A percentile compares a stretch with the other conserved stretches of the same genome.
Conservation (phyloP, 345 rosid genomes). For the Physaria fendleri region DNA sequence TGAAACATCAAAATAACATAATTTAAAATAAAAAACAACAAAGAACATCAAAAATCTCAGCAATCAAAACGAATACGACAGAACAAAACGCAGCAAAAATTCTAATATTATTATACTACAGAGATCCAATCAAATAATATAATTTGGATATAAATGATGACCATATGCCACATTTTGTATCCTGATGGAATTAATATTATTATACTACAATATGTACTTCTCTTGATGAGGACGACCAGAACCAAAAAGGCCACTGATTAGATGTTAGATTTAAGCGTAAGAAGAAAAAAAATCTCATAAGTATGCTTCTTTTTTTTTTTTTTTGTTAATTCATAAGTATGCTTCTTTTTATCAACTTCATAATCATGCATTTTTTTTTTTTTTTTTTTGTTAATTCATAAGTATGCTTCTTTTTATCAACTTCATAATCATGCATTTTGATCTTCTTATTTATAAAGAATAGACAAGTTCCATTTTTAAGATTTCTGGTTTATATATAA, state of each 20-base stretch:
- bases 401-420: neutral
- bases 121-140: too few species aligned
- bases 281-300: too few species aligned
- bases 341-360: neutral
- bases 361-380: neutral
- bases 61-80: too few species aligned
- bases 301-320: neutral
- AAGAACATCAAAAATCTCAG: too few species aligned
- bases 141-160: neutral
- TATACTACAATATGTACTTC: neutral
- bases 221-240: neutral
- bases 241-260: neutral
- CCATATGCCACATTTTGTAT: neutral
- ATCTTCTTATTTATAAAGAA: neutral
- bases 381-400: neutral
- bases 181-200: neutral
- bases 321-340: neutral
- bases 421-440: neutral
- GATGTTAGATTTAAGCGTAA: constrained; percentile 9
- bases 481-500: neutral
- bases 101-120: too few species aligned
- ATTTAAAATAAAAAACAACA: too few species aligned
- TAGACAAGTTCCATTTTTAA: neutral
- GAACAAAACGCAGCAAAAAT: too few species aligned
- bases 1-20: too few species aligned